phyloP scores from a whole-genome alignment of 2,329 filamentous ascomycete genomes.

The Penicillium sp. region DNA sequence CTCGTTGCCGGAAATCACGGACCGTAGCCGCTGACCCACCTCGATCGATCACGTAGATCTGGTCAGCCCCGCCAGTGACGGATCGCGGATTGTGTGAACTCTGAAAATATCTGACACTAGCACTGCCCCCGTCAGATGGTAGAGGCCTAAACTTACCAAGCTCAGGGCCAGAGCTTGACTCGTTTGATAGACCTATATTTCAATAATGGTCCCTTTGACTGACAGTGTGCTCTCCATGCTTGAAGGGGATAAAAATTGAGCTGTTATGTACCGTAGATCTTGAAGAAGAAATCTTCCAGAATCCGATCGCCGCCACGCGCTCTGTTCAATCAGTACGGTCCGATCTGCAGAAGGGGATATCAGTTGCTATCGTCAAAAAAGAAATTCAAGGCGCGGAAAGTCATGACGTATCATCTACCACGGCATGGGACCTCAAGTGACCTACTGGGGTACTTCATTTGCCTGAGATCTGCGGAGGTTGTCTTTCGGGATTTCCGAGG shows the following conservation, averaged over 20 bases:
- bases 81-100: too few species aligned
- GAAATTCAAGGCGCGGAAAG: background rate
- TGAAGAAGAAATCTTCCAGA: background rate
- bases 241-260: background rate
- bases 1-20: background rate
- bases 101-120: background rate
- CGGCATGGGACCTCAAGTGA: conserved; percentile 1
- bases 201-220: background rate
- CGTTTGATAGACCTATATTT: background rate
- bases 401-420: conserved; percentile 14
- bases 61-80: background rate
- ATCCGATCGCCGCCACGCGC: background rate
- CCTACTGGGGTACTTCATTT: background rate
- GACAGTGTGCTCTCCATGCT: background rate
- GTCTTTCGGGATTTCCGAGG: background rate
- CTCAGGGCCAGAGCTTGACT: background rate
- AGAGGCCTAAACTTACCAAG: background rate
- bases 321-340: background rate
- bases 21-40: conserved; percentile 8
- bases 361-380: background rate
- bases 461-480: background rate
- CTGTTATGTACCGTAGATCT: background rate
- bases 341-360: background rate
- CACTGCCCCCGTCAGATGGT: background rate
- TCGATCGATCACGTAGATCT: conserved; percentile 5